Conservation (phyloP, 2,329 filamentous ascomycete species). For the Fusarium sp. region DNA sequence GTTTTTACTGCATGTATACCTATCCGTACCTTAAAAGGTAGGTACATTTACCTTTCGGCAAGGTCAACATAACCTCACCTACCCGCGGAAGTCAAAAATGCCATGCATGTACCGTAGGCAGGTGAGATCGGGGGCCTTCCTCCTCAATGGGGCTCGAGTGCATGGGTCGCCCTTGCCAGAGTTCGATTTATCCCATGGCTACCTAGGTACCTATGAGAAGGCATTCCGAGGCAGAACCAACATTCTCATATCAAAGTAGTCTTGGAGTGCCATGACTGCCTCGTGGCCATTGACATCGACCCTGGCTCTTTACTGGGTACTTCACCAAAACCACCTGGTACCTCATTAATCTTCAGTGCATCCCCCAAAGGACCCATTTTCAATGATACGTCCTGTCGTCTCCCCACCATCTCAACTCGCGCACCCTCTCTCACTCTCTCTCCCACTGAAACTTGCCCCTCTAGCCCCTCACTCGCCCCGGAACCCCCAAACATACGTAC, state of each 20-base stretch:
- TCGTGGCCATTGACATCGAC: constrained; percentile 12
- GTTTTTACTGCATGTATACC: background rate
- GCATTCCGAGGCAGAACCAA: constrained; percentile 18
- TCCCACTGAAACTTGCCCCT: constrained; percentile 34
- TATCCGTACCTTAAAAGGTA: background rate
- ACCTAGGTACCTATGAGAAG: background rate
- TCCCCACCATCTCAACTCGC: constrained; percentile 16
- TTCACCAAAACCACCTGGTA: background rate
- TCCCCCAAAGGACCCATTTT: constrained; percentile 14
- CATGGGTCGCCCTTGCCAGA: constrained; percentile 14
- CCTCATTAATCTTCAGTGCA: background rate
- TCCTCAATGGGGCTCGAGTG: constrained; percentile 1
- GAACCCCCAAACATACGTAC: constrained; percentile 13
- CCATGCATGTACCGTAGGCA: constrained; percentile 23
- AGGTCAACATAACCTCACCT: background rate
- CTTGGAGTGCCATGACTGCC: background rate
- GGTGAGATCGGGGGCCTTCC: constrained; percentile 26
- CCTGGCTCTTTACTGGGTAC: background rate
- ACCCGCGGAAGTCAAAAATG: constrained; percentile 5
- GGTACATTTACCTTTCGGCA: background rate
- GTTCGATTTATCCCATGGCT: background rate
- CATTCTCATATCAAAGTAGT: background rate
- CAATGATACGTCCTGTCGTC: constrained; percentile 17
- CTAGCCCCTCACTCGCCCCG: constrained; percentile 25
- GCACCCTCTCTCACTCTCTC: background rate